Base-by-base conservation (phyloP, 345 rosid genomes). In the Ceriops tagal region DNA sequence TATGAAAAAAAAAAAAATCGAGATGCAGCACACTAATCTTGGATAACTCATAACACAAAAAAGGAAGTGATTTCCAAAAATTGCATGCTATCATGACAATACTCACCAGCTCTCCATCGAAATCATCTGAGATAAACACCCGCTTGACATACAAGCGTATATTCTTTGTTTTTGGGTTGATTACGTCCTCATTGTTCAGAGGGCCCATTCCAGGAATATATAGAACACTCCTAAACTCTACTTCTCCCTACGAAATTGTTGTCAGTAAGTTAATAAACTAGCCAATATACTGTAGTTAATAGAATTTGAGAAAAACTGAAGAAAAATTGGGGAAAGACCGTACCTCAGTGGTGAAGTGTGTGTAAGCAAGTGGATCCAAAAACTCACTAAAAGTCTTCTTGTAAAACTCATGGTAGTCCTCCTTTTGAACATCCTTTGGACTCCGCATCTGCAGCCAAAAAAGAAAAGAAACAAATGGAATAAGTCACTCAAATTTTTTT, bases 191-290 rank as follows among this genome's bases (percentile, higher is more conserved):
- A 21, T 89, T 92, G 85, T 91, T 91, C 32, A 91, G 89, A 76
- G 99, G 99, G 57, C 96, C 97, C 97, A 95, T 90, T 71, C 98
- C 99, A 57, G 99, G 99, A 68, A 92, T 78, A 80, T 90, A 95
- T 5, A 95, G 62, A 82, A 95, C 89, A 76, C 97, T 90, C 80
- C 96, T 87, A 76, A 95, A 92, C 85, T 95, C 98, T 69, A 95
- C 99, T 80, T 95, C 99, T 26, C 99, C 99, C 99, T 91, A 85
- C 80, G 73, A 43, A 62, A 59, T 9, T 58, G 47, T 22, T 8
- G 28, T 60, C 30, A 35, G 8, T 11, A 34, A 67, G 47, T 67
- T 53, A 78, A 68, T 52, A 52, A 9, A 65, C 37, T 58, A 59
- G 4, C 37, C 32, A 67, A 52, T 58, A 11, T 59, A 16, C 27